These are phyloP conservation scores for Bretschneidera sinensis DNA, from an alignment of 345 rosid species.

Conservation along the genomic window DNA sequence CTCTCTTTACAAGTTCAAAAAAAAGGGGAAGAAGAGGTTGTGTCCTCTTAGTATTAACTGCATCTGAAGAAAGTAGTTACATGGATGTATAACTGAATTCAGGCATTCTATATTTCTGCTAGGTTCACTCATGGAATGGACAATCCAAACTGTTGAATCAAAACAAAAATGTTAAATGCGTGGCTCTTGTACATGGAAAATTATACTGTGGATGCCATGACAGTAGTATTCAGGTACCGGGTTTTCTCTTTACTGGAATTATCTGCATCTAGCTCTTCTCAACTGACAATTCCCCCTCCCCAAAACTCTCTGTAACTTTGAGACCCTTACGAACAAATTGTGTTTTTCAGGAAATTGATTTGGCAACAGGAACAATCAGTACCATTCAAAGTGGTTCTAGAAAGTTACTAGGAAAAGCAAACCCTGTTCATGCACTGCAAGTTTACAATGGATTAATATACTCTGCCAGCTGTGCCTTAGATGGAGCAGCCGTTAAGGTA, in stretches of 20 bases:
- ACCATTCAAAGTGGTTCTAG: constrained; percentile 54
- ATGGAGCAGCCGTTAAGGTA: constrained; percentile 64
- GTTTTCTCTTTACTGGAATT: background rate
- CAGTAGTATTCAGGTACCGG: constrained; percentile 52
- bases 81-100: background rate
- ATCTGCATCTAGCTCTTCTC: constrained; percentile 1
- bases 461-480: constrained; percentile 48
- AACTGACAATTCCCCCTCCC: background rate
- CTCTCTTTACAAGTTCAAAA: no score
- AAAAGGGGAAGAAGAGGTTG: no score
- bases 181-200: constrained; percentile 52
- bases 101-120: background rate
- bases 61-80: background rate
- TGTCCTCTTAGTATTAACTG: background rate
- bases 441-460: constrained; percentile 45
- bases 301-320: background rate
- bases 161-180: constrained; percentile 43
- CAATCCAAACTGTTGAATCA: constrained; percentile 45
- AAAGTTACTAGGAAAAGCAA: constrained; percentile 52
- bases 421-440: constrained; percentile 47
- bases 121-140: constrained; percentile 70
- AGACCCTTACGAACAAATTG: background rate
- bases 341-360: constrained; percentile 57
- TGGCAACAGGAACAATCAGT: constrained; percentile 53
- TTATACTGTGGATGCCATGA: constrained; percentile 72